Percentiles rank a stretch among this genome's conserved stretches.
phyloP scores from a whole-genome alignment of 495 filamentous ascomycete genomes.

The Chaetomium fimeti region DNA sequence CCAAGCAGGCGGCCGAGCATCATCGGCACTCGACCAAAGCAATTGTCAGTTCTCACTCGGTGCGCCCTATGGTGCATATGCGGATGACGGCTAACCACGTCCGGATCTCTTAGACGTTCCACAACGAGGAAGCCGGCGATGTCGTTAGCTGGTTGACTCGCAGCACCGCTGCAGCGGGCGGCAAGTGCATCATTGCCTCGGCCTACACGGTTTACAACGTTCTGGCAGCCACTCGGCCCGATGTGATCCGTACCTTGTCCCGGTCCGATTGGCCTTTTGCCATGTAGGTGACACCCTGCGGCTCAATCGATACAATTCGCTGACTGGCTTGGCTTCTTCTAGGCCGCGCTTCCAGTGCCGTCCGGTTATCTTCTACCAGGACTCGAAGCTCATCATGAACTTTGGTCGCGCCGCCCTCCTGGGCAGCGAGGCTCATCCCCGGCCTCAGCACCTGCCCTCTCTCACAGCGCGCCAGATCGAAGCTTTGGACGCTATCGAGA shows the following conservation, averaged over 20 bases:
- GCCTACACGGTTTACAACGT: constrained; percentile 63
- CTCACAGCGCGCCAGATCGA: constrained; percentile 58
- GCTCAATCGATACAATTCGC: not conserved
- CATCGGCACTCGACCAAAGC: constrained; percentile 52
- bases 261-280: constrained; percentile 63
- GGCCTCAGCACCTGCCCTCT: constrained; percentile 52
- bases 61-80: not conserved
- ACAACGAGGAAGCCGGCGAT: constrained; percentile 69
- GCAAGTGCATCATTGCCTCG: constrained; percentile 61
- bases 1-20: constrained; percentile 45
- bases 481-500: constrained; percentile 63
- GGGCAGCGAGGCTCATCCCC: constrained; percentile 56
- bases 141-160: constrained; percentile 64
- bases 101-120: constrained; percentile 55
- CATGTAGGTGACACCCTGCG: constrained; percentile 45
- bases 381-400: constrained; percentile 56
- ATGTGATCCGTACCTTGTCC: constrained; percentile 59
- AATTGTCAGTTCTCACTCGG: constrained; percentile 41
- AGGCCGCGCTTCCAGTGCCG: constrained; percentile 55
- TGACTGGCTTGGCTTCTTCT: constrained; percentile 7
- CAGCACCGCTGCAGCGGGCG: constrained; percentile 54
- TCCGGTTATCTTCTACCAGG: constrained; percentile 57
- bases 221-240: constrained; percentile 59
- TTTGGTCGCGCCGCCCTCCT: constrained; percentile 60
- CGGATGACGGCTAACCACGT: not conserved